Base-by-base conservation (phyloP, 805 yeast species). In the Saccharomycopsis sp. region DNA sequence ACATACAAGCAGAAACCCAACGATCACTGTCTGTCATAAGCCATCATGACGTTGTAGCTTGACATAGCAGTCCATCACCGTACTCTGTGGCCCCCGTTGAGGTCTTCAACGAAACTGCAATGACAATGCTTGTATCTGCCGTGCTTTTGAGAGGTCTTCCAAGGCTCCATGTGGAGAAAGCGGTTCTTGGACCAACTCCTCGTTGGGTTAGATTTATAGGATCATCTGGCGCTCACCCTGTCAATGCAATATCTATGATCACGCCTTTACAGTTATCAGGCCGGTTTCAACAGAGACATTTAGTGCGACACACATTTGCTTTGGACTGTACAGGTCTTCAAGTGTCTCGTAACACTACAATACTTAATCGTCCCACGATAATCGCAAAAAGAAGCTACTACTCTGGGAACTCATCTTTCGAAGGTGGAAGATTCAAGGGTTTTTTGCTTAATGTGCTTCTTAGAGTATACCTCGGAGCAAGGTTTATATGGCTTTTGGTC, bases 401-500 rank as follows among this genome's bases (percentile, higher is more conserved):
- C 53, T 16, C 37, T 4, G 51, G 51, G 40, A 34, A 54, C 15
- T 21, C 24, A 5, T n/a, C 44, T 14, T 20, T 53, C 16, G 29
- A 21, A 23, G 20, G 50, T 16, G 48, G 48, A 12, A 20, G 21
- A 4, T 12, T 44, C 48, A 44, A 44, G 16, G 18, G 21, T 12
- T 44, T 44, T 44, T 5, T 44, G 21, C 7, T 44, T 12, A 44
- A 44, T 44, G 14, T 56, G 5, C 24, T 56, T 20, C 18, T 51
- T 21, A 48, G 41, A 4, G 9, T 34, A 21, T 56, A 21, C 24
- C 20, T 53, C 15, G 18, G 24, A 7, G 23, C 24, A 2, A 53
- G 60, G 48, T 12, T n/a, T 2, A 44, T 57, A 2, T 58, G 61
- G 61, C 14, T 20, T 3, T 12, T 55, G n/a, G 40, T 58, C 9